These are phyloP conservation scores for Tubosaeta sp. DNA, from an alignment of 768 basidiomycete genomes.

Conservation along the genomic window DNA sequence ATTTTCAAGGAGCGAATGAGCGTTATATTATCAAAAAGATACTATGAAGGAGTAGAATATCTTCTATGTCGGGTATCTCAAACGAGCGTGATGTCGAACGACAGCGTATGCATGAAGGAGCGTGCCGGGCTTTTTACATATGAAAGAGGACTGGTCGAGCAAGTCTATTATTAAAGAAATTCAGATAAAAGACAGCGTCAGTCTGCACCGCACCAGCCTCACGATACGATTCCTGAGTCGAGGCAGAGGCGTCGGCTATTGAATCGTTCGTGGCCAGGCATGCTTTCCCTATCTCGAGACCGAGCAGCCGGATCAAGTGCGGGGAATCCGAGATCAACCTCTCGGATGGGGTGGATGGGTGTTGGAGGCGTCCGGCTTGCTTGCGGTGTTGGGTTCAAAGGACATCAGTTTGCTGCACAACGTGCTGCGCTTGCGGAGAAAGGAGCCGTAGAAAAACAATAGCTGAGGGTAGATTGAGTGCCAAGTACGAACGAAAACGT, in stretches of 20 bases:
- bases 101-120: no score
- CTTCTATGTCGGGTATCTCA: no score
- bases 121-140: no score
- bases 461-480: constrained; percentile 11
- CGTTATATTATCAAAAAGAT: no score
- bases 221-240: not conserved
- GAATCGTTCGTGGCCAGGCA: constrained; percentile 10
- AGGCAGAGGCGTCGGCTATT: not conserved
- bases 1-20: no score
- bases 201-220: not conserved
- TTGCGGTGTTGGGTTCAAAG: not conserved
- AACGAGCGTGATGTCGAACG: no score
- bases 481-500: not conserved
- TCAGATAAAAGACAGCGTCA: not conserved
- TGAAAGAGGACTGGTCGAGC: not conserved
- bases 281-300: constrained; percentile 4
- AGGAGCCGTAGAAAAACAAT: constrained; percentile 29
- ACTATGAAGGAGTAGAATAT: no score
- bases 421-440: constrained; percentile 23
- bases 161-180: not conserved
- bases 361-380: not conserved
- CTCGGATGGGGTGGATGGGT: not conserved
- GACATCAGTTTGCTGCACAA: constrained; percentile 17
- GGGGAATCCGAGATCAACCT: not conserved
- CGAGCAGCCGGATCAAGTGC: not conserved